Conservation (phyloP, 2,329 filamentous ascomycete species). For the Colletotrichum navitas region DNA sequence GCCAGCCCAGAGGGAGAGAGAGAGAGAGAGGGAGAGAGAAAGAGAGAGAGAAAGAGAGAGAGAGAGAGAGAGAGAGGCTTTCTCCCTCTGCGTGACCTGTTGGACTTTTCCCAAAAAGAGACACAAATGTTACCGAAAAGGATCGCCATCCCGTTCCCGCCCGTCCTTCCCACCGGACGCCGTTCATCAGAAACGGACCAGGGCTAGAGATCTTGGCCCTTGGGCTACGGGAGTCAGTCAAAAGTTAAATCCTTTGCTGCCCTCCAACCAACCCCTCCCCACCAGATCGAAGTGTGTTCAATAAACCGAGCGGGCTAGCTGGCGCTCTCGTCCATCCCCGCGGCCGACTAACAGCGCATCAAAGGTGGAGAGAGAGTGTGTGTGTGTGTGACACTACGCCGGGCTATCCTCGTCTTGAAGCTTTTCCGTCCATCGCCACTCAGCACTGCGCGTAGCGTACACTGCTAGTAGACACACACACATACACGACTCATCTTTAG, state of each 20-base stretch:
- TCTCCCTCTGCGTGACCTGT: neutral
- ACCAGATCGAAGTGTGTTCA: neutral
- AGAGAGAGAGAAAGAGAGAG: neutral
- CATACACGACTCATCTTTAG: slow-evolving; percentile 16
- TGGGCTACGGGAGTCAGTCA: neutral
- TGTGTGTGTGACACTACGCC: slow-evolving; percentile 1
- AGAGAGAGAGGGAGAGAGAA: neutral
- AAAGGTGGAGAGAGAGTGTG: slow-evolving; percentile 28
- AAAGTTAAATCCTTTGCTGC: slow-evolving; percentile 2
- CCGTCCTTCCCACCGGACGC: neutral
- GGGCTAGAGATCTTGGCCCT: neutral
- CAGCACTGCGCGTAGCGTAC: neutral
- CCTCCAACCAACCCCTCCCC: neutral
- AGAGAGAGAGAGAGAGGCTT: neutral
- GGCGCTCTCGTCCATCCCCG: slow-evolving; percentile 16
- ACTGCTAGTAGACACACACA: neutral
- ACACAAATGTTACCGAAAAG: neutral
- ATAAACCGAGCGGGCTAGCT: slow-evolving; percentile 6
- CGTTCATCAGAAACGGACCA: neutral
- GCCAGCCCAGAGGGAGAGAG: slow-evolving; percentile 2
- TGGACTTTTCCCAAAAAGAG: neutral
- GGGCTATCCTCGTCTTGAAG: slow-evolving; percentile 30
- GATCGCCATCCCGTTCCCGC: slow-evolving; percentile 20
- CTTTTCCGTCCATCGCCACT: slow-evolving; percentile 15
- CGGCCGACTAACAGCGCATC: slow-evolving; percentile 28